Evolutionary conservation across 257 asterid genomes (phyloP).

Genomic region (Salvia miltiorrhiza): DNA sequence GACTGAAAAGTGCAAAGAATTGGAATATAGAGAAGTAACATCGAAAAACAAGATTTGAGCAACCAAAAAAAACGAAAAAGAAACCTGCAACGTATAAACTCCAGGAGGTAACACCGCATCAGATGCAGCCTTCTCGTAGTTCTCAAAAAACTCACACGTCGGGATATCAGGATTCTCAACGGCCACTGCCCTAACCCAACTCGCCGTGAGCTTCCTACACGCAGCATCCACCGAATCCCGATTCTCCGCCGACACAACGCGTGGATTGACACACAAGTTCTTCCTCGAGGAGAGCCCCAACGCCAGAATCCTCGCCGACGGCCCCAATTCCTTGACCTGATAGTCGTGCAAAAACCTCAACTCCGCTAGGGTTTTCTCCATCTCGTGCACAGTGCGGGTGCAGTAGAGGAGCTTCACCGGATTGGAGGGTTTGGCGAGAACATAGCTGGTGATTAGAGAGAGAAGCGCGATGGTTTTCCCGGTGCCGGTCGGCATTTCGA

Average conservation of each 20-base stretch:
- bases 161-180: constrained; percentile 69
- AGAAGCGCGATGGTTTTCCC: constrained; percentile 92
- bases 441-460: constrained; percentile 84
- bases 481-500: constrained; percentile 98
- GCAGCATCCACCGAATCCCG: constrained; percentile 96
- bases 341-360: constrained; percentile 69
- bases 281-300: constrained; percentile 89
- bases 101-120: constrained; percentile 91
- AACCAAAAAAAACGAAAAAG: not conserved
- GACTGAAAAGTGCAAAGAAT: not conserved
- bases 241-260: constrained; percentile 86
- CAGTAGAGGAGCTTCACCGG: constrained; percentile 79
- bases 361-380: constrained; percentile 97
- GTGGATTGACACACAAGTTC: constrained; percentile 84
- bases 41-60: not conserved
- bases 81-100: constrained; percentile 91
- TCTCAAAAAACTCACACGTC: constrained; percentile 74
- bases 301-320: constrained; percentile 66
- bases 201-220: constrained; percentile 89
- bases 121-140: constrained; percentile 69
- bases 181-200: constrained; percentile 86
- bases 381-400: constrained; percentile 97
- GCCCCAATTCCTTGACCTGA: constrained; percentile 69
- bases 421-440: constrained; percentile 66
- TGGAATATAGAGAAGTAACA: not conserved